Percentiles rank a stretch among this genome's conserved stretches.
phyloP scores from a whole-genome alignment of 179 eudicot genomes.

The Drosera spatulata region DNA sequence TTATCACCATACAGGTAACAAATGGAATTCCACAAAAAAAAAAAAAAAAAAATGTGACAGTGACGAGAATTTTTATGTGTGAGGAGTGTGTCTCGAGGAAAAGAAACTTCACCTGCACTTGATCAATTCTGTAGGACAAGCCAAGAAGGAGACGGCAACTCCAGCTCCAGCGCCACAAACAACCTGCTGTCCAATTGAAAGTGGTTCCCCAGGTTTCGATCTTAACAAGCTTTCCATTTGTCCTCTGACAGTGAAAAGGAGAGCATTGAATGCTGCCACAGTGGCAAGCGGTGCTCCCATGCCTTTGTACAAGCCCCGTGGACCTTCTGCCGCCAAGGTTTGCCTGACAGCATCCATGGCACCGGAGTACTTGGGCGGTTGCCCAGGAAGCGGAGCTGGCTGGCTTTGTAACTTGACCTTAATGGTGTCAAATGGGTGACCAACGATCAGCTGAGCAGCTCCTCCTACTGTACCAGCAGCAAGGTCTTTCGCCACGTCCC shows the following conservation, averaged over 20 bases:
- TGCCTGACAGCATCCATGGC: constrained; percentile 88
- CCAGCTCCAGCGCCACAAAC: constrained; percentile 91
- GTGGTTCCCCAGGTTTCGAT: constrained; percentile 66
- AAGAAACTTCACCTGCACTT: constrained; percentile 55
- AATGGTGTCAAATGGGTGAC: too few species aligned
- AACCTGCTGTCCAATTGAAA: constrained; percentile 62
- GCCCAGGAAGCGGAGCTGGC: constrained; percentile 83
- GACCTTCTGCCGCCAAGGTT: constrained; percentile 83
- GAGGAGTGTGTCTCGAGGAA: too few species aligned
- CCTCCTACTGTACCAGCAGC: constrained; percentile 77
- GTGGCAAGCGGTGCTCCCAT: constrained; percentile 99
- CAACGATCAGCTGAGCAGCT: too few species aligned
- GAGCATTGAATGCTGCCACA: constrained; percentile 84
- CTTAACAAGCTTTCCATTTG: constrained; percentile 67
- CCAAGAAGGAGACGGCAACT: constrained; percentile 68
- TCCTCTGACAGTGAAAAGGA: constrained; percentile 79
- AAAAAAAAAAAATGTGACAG: too few species aligned
- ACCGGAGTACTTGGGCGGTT: constrained; percentile 56
- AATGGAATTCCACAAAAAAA: too few species aligned
- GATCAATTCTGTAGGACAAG: constrained; percentile 19
- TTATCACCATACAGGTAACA: too few species aligned
- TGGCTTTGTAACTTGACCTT: constrained; percentile 79
- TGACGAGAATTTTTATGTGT: neutral
- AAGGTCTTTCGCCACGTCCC: constrained; percentile 86
- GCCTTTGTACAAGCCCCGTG: constrained; percentile 85